Evolutionary conservation across 768 basidiomycete species (phyloP), one percentile per base, ranked within the genome.

Genomic region (Sarcodon aspratus): DNA sequence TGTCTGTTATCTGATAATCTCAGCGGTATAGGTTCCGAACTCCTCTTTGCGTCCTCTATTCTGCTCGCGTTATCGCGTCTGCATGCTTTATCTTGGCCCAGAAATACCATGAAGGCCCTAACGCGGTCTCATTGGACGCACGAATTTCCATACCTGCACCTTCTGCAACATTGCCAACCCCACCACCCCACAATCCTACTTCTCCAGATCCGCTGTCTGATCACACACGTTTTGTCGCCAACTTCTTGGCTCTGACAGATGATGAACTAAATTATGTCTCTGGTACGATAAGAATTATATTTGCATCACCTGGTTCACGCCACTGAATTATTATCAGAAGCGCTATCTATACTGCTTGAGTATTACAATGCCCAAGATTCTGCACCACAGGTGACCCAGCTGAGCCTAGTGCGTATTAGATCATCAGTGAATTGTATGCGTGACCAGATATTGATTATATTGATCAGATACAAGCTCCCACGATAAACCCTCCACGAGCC

Each of bases 31-130:
- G 21, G 21, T 27, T 27, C 21, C 21, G 90, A 54, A 90, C 84
- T 3, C 85, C 87, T 3, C 64, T 90, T 17, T 90, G 87, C 60
- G 58, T 90, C 40, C 64, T 89, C 49, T 86, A 77, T 59, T 66
- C 77, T 21, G 74, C 86, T 17, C 76, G 72, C 55, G 72, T 89
- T 47, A 79, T 83, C 44, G 89, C 90, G 8, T 74, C 82, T 43
- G 80, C 87, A 27, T 88, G 85, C 59, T 84, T 80, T 60, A 70
- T 91, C 43, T 71, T 92, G 50, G 83, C 85, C 7, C 86, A 89
- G 55, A 75, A 76, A 52, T 71, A 80, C 44, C 66, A 73, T 17
- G 85, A 89, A 58, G 85, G 84, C 1, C 80, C 85, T 33, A 78
- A 83, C 56, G 81, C 83, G 0, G 71, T 79, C 33, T 82, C 86